Conservation (phyloP, 768 basidiomycete species). For the Mycena haematopus region DNA sequence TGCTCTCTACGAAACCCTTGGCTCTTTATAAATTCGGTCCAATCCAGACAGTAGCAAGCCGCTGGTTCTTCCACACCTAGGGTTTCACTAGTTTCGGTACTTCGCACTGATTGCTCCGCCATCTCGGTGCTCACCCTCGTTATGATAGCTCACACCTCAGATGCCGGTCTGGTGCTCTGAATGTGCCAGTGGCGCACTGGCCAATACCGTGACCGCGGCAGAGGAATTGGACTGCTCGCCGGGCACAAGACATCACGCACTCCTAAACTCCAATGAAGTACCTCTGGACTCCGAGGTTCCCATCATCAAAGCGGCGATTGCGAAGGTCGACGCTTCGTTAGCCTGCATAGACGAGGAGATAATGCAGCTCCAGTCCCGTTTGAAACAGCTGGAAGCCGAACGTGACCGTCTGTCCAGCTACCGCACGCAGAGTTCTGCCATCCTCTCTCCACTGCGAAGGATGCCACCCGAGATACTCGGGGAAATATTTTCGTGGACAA, state of each 20-base stretch:
- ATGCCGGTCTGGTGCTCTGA: no score
- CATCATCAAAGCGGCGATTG: not conserved
- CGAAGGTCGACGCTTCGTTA: not conserved
- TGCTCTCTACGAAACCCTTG: no score
- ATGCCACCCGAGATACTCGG: conserved; percentile 6
- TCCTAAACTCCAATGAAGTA: not conserved
- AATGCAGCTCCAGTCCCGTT: not conserved
- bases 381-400: not conserved
- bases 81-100: no score
- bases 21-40: no score
- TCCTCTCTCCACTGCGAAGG: conserved; percentile 2
- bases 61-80: no score
- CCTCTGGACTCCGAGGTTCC: not conserved
- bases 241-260: not conserved
- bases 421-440: not conserved
- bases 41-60: no score
- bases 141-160: no score
- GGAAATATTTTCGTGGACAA: conserved; percentile 9
- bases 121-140: no score
- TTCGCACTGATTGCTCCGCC: no score
- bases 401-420: not conserved
- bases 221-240: not conserved
- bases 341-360: not conserved
- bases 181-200: no score
- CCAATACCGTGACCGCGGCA: not conserved